Base-by-base conservation (phyloP, 176 grass and related monocot species). In the Rhynchospora pubera region DNA sequence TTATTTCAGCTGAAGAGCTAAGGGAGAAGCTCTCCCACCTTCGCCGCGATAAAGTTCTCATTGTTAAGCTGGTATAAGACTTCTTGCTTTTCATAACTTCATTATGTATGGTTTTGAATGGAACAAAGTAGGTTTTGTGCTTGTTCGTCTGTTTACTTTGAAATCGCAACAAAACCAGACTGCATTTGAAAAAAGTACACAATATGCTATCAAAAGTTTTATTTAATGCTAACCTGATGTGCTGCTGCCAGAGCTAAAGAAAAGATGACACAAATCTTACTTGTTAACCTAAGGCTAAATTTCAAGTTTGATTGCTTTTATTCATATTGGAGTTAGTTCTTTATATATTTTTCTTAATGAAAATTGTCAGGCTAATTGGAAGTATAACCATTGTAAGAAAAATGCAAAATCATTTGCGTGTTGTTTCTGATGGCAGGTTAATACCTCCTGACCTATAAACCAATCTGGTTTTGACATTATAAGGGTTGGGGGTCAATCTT, bases 11-110 rank as follows among this genome's bases (percentile, higher is more conserved):
- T 0, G 90, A 94, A 11, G 44, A 94, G 0, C 90, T 94, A 30
- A 70, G 96, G 58, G 89, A 94, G 19, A 94, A 91, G 65, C 87
- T 98, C 1, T 91, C 90, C 0, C 86, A 98, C 79, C 90, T 98
- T 24, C 88, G 95, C 3, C 81, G 87, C 23, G 90, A 94, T 44
- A 98, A 94, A 84, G 89, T 90, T 0, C 58, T 98, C 15, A 93
- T 98, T 24, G 62, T 94, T 53, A 98, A 98, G 63, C 72, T 98
- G 82, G 95, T 94, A 89, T 50, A 78, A 32, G 39, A 47, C 44
- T 23, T 69, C 7, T 13, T 61, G 26, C 1, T n/a, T 60, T 83
- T 71, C 3, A 50, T 64, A 61, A 82, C 43, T 82, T 47, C 0
- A 5, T 13, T 52, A 65, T 82, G 61, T 3, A 62, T 82, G 23